Evolutionary conservation across 352 stramenopile species (phyloP).

Genomic region (Phytophthora uliginosa): DNA sequence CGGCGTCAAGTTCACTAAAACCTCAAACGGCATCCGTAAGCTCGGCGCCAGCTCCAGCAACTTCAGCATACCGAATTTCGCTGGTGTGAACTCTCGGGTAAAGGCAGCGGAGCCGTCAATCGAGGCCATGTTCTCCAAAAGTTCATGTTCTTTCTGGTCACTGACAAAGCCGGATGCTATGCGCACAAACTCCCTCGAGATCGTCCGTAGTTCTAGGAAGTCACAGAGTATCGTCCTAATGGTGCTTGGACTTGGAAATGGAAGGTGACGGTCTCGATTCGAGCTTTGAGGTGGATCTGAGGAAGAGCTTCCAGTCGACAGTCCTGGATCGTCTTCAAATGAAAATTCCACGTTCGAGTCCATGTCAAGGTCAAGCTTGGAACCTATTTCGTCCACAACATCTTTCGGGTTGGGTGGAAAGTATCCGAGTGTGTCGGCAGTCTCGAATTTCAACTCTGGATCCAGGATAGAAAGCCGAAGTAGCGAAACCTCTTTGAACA

Average conservation of each 20-base stretch:
- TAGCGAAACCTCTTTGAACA: slow-evolving; percentile 34
- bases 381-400: slow-evolving; percentile 79
- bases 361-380: slow-evolving; percentile 80
- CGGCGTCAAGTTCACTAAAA: slow-evolving; percentile 90
- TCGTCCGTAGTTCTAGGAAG: slow-evolving; percentile 92
- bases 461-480: slow-evolving; percentile 66
- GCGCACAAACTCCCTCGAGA: slow-evolving; percentile 70
- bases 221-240: slow-evolving; percentile 88
- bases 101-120: slow-evolving; percentile 88
- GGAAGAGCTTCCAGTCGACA: neutral
- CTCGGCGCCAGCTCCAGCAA: slow-evolving; percentile 75
- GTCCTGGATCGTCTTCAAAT: slow-evolving; percentile 22
- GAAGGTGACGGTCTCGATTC: slow-evolving; percentile 46
- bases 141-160: slow-evolving; percentile 49
- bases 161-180: slow-evolving; percentile 60
- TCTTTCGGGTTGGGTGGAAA: slow-evolving; percentile 74
- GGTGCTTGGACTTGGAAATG: slow-evolving; percentile 93
- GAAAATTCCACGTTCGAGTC: slow-evolving; percentile 84
- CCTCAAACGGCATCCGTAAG: slow-evolving; percentile 56
- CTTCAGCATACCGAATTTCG: slow-evolving; percentile 79
- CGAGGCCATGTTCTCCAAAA: slow-evolving; percentile 53
- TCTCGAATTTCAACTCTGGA: slow-evolving; percentile 71
- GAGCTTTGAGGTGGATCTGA: neutral
- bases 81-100: slow-evolving; percentile 78
- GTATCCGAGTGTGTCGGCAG: slow-evolving; percentile 90